These are phyloP conservation scores for Rutstroemia sp. DNA, from an alignment of 2,329 filamentous ascomycete species.

Conservation along the genomic window DNA sequence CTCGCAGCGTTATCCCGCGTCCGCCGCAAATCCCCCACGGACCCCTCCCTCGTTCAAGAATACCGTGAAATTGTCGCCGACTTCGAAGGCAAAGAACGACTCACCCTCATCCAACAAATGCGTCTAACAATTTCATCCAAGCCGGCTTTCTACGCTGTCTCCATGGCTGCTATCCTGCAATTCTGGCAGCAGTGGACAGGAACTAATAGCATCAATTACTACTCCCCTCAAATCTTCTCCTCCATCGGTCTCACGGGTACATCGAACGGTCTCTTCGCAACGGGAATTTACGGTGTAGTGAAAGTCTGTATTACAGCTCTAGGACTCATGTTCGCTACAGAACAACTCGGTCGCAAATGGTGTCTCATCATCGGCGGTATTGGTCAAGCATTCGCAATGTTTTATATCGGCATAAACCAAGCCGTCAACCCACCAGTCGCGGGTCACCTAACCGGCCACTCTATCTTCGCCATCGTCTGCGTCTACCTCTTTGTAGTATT, in stretches of 20 bases:
- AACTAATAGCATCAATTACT: constrained; percentile 46
- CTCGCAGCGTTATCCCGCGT: constrained; percentile 48
- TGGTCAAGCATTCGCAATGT: constrained; percentile 52
- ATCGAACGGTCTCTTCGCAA: constrained; percentile 56
- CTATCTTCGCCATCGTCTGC: constrained; percentile 58
- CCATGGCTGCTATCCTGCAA: constrained; percentile 32
- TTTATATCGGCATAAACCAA: constrained; percentile 55
- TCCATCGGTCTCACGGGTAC: constrained; percentile 54
- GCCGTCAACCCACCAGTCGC: constrained; percentile 40
- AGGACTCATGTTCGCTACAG: constrained; percentile 57
- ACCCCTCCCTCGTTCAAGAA: constrained; percentile 43
- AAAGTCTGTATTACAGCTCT: constrained; percentile 55
- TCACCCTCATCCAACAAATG: constrained; percentile 34
- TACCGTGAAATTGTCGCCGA: constrained; percentile 40
- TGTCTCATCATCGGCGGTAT: constrained; percentile 48
- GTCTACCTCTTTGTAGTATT: constrained; percentile 63
- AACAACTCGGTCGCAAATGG: constrained; percentile 54
- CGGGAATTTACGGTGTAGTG: constrained; percentile 63
- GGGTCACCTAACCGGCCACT: constrained; percentile 10
- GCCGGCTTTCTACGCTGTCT: constrained; percentile 32
- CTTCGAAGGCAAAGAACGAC: constrained; percentile 40
- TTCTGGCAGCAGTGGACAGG: constrained; percentile 69
- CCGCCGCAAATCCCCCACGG: constrained; percentile 37
- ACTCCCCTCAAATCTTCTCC: constrained; percentile 60
- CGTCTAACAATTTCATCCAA: constrained; percentile 14